Evolutionary conservation across 441 rosid species (phyloP).

Genomic region (Pelargonium exstipulatum): DNA sequence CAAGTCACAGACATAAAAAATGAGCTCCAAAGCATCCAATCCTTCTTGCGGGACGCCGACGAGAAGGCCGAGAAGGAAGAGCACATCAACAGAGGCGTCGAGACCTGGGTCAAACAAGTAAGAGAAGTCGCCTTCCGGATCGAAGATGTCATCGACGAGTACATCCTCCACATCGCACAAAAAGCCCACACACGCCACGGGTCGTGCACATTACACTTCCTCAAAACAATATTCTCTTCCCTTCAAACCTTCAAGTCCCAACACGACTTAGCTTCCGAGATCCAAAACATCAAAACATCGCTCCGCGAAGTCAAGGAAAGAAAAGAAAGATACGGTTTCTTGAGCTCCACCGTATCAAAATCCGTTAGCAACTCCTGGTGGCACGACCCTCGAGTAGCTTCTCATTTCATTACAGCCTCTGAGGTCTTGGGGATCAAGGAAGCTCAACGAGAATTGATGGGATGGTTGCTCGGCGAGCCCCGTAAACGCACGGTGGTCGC

Average conservation of each 20-base stretch:
- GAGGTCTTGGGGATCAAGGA: slow-evolving; percentile 21
- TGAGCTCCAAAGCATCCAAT: slow-evolving; percentile 8
- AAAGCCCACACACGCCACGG: slow-evolving; percentile 2
- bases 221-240: not conserved
- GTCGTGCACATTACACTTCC: not conserved
- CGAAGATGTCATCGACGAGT: slow-evolving; percentile 24
- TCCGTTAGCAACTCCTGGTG: too few relatives aligned
- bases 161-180: slow-evolving; percentile 12
- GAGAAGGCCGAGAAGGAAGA: slow-evolving; percentile 10
- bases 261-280: slow-evolving; percentile 10
- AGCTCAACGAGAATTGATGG: slow-evolving; percentile 12
- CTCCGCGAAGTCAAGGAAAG: not conserved
- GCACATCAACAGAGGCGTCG: not conserved
- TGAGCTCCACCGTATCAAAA: not conserved
- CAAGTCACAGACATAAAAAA: not conserved
- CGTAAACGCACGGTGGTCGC: slow-evolving; percentile 22
- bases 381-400: slow-evolving; percentile 12
- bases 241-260: not conserved
- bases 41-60: slow-evolving; percentile 18
- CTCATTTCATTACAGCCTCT: slow-evolving; percentile 9
- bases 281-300: not conserved
- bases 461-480: slow-evolving; percentile 12
- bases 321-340: not conserved
- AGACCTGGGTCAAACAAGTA: slow-evolving; percentile 18
- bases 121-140: slow-evolving; percentile 19